Evolutionary conservation across 129 eudicot genomes (phyloP).

Genomic region (Escallonia herrerae): DNA sequence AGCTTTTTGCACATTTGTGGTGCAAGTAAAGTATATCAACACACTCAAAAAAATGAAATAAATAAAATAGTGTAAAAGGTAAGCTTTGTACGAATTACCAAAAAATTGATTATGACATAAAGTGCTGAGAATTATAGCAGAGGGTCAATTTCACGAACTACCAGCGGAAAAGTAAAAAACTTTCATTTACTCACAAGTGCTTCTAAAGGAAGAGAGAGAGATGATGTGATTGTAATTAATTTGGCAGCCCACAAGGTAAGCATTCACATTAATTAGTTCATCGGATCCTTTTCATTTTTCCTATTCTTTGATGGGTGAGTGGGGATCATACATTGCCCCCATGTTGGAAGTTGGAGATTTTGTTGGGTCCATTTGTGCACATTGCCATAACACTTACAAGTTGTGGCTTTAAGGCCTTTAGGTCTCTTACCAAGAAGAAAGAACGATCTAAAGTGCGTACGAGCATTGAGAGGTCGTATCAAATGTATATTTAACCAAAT

Average conservation of each 20-base stretch:
- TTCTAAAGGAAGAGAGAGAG: too few relatives aligned
- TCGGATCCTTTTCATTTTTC: background rate
- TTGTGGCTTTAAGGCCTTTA: slow-evolving; percentile 10
- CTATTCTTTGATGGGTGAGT: slow-evolving; percentile 21
- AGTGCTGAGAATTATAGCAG: too few relatives aligned
- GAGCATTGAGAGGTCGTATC: slow-evolving; percentile 20
- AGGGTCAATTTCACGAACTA: too few relatives aligned
- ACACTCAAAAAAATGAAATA: background rate
- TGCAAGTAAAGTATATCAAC: background rate
- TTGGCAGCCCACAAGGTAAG: background rate
- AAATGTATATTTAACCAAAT: background rate
- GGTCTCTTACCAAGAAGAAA: background rate
- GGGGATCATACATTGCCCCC: slow-evolving; percentile 26
- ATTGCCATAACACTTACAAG: slow-evolving; percentile 9
- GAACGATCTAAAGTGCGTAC: background rate
- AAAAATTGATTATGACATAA: background rate
- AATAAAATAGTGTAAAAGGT: background rate
- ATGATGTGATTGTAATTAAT: background rate
- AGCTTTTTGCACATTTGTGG: too few relatives aligned
- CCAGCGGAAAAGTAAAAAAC: too few relatives aligned
- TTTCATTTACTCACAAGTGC: too few relatives aligned
- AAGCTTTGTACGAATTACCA: background rate
- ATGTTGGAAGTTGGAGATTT: slow-evolving; percentile 13
- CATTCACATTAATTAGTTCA: background rate
- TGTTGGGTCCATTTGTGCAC: slow-evolving; percentile 10